A percentile compares a stretch with the other conserved stretches of the same genome.
Conservation (phyloP, 1,284 basidiomycete genomes). For the Trichosporon inkin region DNA sequence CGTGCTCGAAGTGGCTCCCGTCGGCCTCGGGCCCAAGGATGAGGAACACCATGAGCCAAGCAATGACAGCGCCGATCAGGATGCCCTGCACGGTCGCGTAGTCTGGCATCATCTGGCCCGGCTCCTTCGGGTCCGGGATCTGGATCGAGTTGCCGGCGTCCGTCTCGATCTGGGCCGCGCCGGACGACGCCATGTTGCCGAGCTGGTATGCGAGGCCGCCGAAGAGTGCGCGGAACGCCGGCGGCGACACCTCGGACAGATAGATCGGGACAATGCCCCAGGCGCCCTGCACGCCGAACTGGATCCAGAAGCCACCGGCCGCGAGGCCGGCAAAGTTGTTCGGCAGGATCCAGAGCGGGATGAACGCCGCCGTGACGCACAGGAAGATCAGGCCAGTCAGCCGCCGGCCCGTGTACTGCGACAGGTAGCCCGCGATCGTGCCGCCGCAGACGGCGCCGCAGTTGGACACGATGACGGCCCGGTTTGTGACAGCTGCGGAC, state of each 20-base stretch:
- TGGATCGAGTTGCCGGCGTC: constrained; percentile 54
- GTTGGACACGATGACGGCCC: constrained; percentile 80
- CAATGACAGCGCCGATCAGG: constrained; percentile 62
- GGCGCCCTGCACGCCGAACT: constrained; percentile 74
- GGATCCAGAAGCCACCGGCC: constrained; percentile 58
- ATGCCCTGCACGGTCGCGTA: constrained; percentile 85
- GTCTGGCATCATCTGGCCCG: constrained; percentile 60
- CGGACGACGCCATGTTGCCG: constrained; percentile 72
- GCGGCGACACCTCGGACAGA: constrained; percentile 74
- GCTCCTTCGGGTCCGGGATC: constrained; percentile 17
- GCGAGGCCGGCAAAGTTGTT: constrained; percentile 44
- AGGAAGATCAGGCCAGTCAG: constrained; percentile 43
- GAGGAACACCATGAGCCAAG: constrained; percentile 49
- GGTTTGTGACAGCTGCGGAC: constrained; percentile 60
- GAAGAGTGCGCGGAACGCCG: constrained; percentile 90
- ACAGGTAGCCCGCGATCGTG: constrained; percentile 66
- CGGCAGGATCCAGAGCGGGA: constrained; percentile 76
- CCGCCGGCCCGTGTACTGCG: constrained; percentile 82
- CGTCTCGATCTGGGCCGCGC: constrained; percentile 87
- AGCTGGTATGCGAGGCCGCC: constrained; percentile 83
- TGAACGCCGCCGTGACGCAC: constrained; percentile 55
- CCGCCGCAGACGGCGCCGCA: constrained; percentile 70
- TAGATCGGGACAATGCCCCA: constrained; percentile 54
- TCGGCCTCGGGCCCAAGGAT: constrained; percentile 57
- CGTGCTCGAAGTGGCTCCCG: constrained; percentile 75